Base-by-base conservation (phyloP, 257 asterid genomes). In the Cynanchum wilfordii region DNA sequence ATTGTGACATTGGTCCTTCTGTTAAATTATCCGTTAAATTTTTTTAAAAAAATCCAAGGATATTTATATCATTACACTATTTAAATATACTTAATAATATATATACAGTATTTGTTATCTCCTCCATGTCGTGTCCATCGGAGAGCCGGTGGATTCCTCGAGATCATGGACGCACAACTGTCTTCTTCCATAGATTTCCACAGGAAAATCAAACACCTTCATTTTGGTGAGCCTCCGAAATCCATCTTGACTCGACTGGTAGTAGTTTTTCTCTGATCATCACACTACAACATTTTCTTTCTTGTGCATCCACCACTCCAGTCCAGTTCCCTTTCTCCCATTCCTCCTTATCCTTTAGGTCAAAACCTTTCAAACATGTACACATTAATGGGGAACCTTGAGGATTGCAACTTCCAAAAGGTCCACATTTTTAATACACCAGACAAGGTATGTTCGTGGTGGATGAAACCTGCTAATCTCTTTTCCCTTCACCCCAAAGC, bases 261-360 rank as follows among this genome's bases (percentile, higher is more conserved):
- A 40, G 44, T 40, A 40, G 44, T 40, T 2, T 40, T 68, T 24
- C 58, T 29, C 67, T 74, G 50, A 73, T 69, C 27, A 33, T 57
- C 76, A 44, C 96, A 91, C 27, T 70, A 72, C 77, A 91, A 7
- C 9, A 50, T n/a, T 15, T 22, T 69, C 73, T 74, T 75, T 67
- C 95, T 86, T 27, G 51, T 52, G 68, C 97, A 91, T 45, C 96
- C 96, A 24, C 79, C 29, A n/a, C n/a, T n/a, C n/a, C n/a, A 5
- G 81, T 76, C 94, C 88, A 81, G 56, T 89, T 84, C 33, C 86
- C 89, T 2, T 82, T 72, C 17, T 20, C n/a, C 96, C 94, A 87
- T 75, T 82, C 88, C 50, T 20, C 64, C 29, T n/a, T 7, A 71
- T 83, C 64, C 40, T 3, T 68, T 3, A 89, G 89, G 58, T 75